Percentiles rank a stretch among this genome's conserved stretches.
phyloP scores from a whole-genome alignment of 805 yeast genomes.

The Nakazawaea anatomiae region DNA sequence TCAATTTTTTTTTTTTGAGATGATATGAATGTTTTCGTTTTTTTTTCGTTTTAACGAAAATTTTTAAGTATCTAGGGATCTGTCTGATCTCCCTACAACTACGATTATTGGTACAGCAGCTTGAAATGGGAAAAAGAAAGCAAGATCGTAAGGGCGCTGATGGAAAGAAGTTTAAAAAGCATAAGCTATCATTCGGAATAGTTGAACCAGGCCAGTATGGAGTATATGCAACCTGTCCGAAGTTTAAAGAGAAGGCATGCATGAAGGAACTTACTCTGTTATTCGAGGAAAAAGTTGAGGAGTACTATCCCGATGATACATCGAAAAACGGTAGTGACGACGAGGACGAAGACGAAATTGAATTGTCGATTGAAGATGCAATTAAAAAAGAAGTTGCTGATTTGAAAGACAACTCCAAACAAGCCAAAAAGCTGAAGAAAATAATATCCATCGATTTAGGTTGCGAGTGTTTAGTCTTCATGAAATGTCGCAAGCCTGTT shows the following conservation, averaged over 20 bases:
- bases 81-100: no score
- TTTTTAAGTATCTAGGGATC: background rate
- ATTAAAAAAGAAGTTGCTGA: constrained; percentile 66
- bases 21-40: background rate
- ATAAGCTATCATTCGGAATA: constrained; percentile 39
- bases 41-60: background rate
- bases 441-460: constrained; percentile 58
- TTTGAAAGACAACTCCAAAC: constrained; percentile 38
- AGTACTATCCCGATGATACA: constrained; percentile 34
- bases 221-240: constrained; percentile 80
- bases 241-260: constrained; percentile 74
- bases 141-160: background rate
- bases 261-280: constrained; percentile 64
- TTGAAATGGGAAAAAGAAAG: constrained; percentile 7
- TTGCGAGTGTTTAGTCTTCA: constrained; percentile 80
- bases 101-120: background rate
- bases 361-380: constrained; percentile 67
- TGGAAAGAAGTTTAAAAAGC: constrained; percentile 24
- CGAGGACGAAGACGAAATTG: constrained; percentile 23
- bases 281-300: constrained; percentile 48
- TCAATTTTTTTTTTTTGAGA: background rate
- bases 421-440: constrained; percentile 35
- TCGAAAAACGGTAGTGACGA: constrained; percentile 25
- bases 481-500: constrained; percentile 74
- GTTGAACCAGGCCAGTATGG: constrained; percentile 87